Percentiles rank a stretch among this genome's conserved stretches.
phyloP scores from a whole-genome alignment of 2,329 filamentous ascomycete genomes.

The Fusarium guadeloupense region DNA sequence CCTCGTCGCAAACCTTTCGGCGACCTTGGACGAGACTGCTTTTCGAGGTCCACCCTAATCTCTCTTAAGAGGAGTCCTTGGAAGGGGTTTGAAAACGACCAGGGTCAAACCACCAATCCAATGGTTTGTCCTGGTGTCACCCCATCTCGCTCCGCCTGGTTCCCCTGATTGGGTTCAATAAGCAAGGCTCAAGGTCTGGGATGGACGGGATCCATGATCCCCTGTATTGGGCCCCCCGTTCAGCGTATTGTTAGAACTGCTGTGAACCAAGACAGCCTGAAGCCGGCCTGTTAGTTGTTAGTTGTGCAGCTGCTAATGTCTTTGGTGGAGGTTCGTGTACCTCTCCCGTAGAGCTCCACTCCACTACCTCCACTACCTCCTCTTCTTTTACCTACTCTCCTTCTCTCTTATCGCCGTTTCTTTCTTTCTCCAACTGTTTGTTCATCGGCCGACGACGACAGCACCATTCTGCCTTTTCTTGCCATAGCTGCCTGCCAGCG shows the following conservation, averaged over 20 bases:
- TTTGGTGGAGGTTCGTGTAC: conserved; percentile 32
- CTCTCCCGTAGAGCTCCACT: conserved; percentile 35
- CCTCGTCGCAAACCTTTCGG: conserved; percentile 20
- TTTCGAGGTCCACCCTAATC: conserved; percentile 32
- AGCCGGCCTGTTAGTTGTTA: neutral
- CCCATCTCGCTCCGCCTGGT: conserved; percentile 27
- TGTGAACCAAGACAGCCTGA: no score
- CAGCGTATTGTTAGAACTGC: neutral
- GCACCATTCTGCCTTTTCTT: conserved; percentile 30
- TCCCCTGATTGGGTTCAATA: conserved; percentile 29
- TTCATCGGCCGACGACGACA: conserved; percentile 50
- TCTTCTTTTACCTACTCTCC: conserved; percentile 42
- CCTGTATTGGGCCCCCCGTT: neutral
- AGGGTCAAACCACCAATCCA: conserved; percentile 29
- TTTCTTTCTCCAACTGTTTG: conserved; percentile 46
- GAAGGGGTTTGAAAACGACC: conserved; percentile 29
- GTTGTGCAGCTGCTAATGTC: conserved; percentile 7
- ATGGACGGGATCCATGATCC: conserved; percentile 26
- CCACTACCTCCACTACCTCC: conserved; percentile 25
- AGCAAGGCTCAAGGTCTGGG: conserved; percentile 31
- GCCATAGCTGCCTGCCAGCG: conserved; percentile 60
- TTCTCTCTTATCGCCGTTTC: conserved; percentile 47
- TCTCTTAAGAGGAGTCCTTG: conserved; percentile 35
- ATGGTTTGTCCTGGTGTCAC: conserved; percentile 27
- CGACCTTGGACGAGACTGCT: conserved; percentile 20